Evolutionary conservation across 2,329 filamentous ascomycete species (phyloP).

Genomic region (Neopestalotiopsis rosae): DNA sequence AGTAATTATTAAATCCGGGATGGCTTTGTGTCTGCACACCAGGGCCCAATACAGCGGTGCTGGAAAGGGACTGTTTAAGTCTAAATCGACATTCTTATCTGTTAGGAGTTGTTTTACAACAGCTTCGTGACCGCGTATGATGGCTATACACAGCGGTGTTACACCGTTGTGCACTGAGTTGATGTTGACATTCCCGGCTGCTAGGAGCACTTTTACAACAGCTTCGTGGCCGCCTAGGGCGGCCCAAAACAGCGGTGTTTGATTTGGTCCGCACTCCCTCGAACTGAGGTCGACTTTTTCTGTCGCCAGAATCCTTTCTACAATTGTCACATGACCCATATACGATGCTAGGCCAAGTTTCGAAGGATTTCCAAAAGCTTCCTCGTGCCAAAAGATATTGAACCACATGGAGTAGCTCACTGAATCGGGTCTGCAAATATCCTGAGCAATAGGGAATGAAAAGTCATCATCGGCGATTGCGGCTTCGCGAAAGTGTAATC

Average conservation of each 20-base stretch:
- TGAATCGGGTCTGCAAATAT: background rate
- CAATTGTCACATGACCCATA: background rate
- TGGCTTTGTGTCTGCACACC: too few relatives aligned
- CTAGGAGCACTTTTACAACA: background rate
- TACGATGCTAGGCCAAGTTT: background rate
- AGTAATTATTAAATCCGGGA: too few relatives aligned
- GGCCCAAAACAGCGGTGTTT: background rate
- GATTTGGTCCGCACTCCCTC: background rate
- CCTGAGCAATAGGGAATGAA: background rate
- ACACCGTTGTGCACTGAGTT: background rate
- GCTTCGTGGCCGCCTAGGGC: background rate
- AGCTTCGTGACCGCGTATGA: background rate
- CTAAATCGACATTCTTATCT: conserved; percentile 1
- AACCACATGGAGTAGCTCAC: conserved; percentile 1
- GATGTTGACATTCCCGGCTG: background rate
- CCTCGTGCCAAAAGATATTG: background rate
- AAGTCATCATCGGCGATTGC: background rate
- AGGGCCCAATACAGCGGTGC: too few relatives aligned
- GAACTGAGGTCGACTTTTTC: background rate
- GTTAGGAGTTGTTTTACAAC: background rate
- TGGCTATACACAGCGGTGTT: background rate
- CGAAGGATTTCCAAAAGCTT: too few relatives aligned
- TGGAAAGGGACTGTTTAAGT: too few relatives aligned
- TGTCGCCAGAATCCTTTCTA: background rate
- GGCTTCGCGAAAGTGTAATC: background rate